These are phyloP conservation scores for Rhynchospora tenuis DNA, from an alignment of 176 grass and related monocot genomes.

Conservation along the genomic window DNA sequence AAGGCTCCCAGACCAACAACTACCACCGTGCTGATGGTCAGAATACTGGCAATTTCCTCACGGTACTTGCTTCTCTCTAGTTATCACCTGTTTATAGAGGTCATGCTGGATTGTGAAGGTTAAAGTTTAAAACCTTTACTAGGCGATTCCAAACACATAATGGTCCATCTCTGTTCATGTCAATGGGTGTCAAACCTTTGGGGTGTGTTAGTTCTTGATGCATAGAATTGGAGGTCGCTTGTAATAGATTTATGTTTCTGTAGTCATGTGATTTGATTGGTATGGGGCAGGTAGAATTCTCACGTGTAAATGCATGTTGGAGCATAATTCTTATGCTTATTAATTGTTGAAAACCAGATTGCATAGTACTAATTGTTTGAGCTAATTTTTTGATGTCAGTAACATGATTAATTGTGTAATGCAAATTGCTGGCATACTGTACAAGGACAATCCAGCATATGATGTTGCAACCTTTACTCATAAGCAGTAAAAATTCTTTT, in stretches of 20 bases:
- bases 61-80: slow-evolving; percentile 32
- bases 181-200: not conserved
- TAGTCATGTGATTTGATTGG: not conserved
- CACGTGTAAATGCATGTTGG: not conserved
- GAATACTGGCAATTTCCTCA: slow-evolving; percentile 76
- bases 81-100: not conserved
- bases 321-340: not conserved
- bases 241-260: not conserved
- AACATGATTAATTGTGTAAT: not conserved
- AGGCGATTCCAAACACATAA: not conserved
- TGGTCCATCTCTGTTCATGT: not conserved
- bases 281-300: not conserved
- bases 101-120: not conserved
- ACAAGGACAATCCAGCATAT: not conserved
- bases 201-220: not conserved
- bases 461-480: not conserved
- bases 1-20: slow-evolving; percentile 46
- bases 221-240: not conserved
- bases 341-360: not conserved
- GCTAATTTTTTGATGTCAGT: not conserved
- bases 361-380: not conserved
- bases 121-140: not conserved
- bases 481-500: not conserved
- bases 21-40: slow-evolving; percentile 67
- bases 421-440: not conserved